Base-by-base conservation (phyloP, 2,329 filamentous ascomycete species). In the Nemania sp. region DNA sequence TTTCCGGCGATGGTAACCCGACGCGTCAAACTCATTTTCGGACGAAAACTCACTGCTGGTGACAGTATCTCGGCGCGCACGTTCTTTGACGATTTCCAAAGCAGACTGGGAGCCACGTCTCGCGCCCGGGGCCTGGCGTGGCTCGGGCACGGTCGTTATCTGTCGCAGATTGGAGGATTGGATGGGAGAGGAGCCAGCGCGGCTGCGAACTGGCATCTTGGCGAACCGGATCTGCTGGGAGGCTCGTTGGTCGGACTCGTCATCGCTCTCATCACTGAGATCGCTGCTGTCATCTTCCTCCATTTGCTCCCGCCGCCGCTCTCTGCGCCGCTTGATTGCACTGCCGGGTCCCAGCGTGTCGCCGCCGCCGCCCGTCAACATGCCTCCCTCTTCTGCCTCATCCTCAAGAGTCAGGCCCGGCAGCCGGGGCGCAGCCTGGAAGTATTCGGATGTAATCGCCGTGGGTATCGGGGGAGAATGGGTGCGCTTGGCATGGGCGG, bases 191-290 rank as follows among this genome's bases (percentile, higher is more conserved):
- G 92, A 97, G 9, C 90, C 93, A 22, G 92, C 90, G 51, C 93
- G 86, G 61, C 85, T 86, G 24, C 92, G 84, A 37, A 96, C 81
- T 1, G 94, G 93, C 90, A 97, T 93, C 73, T 97, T 97, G 43
- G 89, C 86, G 72, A 99, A 99, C 68, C 93, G 92, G 70, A 97
- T 96, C 70, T 95, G 90, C 68, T 95, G 90, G 2, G 88, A 88
- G 39, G 89, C 88, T 49, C 88, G 72, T 57, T 85, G 80, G 52
- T 90, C 87, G 1, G 82, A 78, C 47, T 91, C 88, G 20, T 92
- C 88, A 45, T 94, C 90, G 64, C 89, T 93, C 62, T 93, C 89
- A 64, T 94, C 90, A 68, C 86, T 91, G 49, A 93, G 75, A 64
- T 93, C 90, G 66, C 89, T 92, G 71, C 90, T 94, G 66, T 93